A percentile compares a stretch with the other conserved stretches of the same genome.
phyloP scores from a whole-genome alignment of 2,329 filamentous ascomycete genomes.

The Ascochyta clinopodiicola region DNA sequence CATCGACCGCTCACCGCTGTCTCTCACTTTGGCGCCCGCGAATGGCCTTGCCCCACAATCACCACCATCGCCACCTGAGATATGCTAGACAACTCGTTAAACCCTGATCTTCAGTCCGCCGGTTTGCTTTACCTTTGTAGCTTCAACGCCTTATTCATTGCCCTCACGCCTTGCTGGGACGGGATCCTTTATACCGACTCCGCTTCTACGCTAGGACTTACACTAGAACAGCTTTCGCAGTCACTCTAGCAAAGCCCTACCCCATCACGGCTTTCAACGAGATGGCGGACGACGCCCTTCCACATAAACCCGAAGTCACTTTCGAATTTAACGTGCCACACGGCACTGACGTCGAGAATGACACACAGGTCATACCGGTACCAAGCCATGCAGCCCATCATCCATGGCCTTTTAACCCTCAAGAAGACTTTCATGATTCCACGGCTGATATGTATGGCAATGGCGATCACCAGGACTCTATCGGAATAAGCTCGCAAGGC shows the following conservation, averaged over 20 bases:
- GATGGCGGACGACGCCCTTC: slow-evolving; percentile 1
- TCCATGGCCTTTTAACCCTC: background rate
- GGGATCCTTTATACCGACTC: background rate
- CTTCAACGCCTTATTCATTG: background rate
- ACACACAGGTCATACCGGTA: background rate
- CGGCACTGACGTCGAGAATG: slow-evolving; percentile 5
- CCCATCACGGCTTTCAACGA: background rate
- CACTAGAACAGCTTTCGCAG: background rate
- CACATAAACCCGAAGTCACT: background rate
- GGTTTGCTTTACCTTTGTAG: background rate
- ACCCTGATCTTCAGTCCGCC: background rate
- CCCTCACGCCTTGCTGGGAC: background rate
- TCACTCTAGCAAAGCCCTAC: background rate
- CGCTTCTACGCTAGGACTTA: too few relatives aligned
- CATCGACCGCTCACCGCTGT: background rate
- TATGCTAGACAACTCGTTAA: background rate
- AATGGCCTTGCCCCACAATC: background rate
- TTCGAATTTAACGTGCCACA: slow-evolving; percentile 24
- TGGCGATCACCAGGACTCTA: background rate
- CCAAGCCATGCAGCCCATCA: background rate
- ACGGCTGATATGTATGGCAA: background rate
- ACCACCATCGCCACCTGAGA: background rate
- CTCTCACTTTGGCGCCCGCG: background rate
- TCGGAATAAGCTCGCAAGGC: background rate
- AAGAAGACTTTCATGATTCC: background rate